Evolutionary conservation across 1,284 basidiomycete genomes (phyloP).

Genomic region (Leccinum insolens): DNA sequence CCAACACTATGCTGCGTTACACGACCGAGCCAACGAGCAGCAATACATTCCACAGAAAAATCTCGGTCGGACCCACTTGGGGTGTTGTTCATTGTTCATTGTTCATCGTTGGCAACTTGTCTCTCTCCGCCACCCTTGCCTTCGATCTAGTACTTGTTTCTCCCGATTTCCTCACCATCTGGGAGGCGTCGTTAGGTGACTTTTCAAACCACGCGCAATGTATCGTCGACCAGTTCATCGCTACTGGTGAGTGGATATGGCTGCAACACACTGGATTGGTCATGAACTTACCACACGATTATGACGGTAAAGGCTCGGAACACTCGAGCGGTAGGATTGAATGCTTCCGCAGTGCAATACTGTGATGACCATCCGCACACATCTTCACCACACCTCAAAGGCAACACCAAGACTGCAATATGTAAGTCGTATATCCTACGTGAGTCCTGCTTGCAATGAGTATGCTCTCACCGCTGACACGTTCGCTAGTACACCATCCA

Average conservation of each 20-base stretch:
- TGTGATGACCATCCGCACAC: constrained; percentile 91
- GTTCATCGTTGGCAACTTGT: constrained; percentile 97
- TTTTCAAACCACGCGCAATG: constrained; percentile 97
- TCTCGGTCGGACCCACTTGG: constrained; percentile 44
- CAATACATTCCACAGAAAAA: constrained; percentile 92
- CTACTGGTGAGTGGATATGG: constrained; percentile 98
- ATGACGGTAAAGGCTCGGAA: constrained; percentile 99
- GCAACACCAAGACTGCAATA: constrained; percentile 99
- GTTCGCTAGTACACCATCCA: constrained; percentile 75
- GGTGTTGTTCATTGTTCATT: constrained; percentile 44
- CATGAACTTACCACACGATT: constrained; percentile 93
- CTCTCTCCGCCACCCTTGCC: constrained; percentile 92
- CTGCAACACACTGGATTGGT: constrained; percentile 94
- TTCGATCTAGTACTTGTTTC: constrained; percentile 99
- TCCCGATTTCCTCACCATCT: constrained; percentile 92
- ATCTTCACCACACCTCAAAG: constrained; percentile 87
- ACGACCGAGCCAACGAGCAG: constrained; percentile 93
- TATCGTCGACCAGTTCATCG: constrained; percentile 99
- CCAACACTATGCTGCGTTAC: constrained; percentile 95
- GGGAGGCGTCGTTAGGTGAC: constrained; percentile 98
- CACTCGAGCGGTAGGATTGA: constrained; percentile 53
- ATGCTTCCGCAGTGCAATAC: constrained; percentile 87
- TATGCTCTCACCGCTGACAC: constrained; percentile 16
- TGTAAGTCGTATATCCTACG: constrained; percentile 98
- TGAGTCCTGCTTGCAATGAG: constrained; percentile 41